phyloP scores from a whole-genome alignment of 129 eudicot genomes.

The Pittosporum tobira region DNA sequence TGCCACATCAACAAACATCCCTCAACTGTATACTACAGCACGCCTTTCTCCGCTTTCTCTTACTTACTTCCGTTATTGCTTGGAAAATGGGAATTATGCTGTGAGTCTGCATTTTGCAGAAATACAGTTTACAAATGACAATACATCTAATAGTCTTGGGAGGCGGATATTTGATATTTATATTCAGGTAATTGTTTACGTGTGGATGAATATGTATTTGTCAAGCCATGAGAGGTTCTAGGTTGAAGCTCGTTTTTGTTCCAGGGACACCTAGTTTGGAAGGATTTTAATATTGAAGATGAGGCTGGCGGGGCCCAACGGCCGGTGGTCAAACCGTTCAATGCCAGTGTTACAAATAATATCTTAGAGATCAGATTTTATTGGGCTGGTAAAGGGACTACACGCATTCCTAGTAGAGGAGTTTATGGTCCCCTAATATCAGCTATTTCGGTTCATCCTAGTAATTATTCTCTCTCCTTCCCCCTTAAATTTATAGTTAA shows the following conservation, averaged over 20 bases:
- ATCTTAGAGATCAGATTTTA: slow-evolving; percentile 72
- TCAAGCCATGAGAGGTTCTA: slow-evolving; percentile 1
- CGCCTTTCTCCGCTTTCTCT: slow-evolving; percentile 78
- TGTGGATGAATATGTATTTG: not conserved
- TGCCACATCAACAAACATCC: slow-evolving; percentile 32
- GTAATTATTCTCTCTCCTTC: slow-evolving; percentile 26
- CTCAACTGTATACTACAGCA: slow-evolving; percentile 54
- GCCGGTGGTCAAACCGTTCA: slow-evolving; percentile 35
- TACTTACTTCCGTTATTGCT: slow-evolving; percentile 70
- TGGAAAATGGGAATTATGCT: slow-evolving; percentile 71
- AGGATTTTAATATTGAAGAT: slow-evolving; percentile 55
- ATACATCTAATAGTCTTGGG: slow-evolving; percentile 54
- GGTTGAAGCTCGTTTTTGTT: slow-evolving; percentile 7
- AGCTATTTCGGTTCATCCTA: slow-evolving; percentile 71
- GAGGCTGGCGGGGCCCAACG: slow-evolving; percentile 49
- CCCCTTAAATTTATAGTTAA: not conserved
- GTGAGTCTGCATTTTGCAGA: slow-evolving; percentile 79
- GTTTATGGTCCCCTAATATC: slow-evolving; percentile 86
- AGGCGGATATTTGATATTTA: slow-evolving; percentile 71
- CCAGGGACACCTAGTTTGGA: slow-evolving; percentile 46
- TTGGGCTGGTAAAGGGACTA: slow-evolving; percentile 87
- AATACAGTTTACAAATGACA: slow-evolving; percentile 52
- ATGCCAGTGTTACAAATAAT: slow-evolving; percentile 41
- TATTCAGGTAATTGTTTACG: slow-evolving; percentile 55
- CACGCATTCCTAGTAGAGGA: slow-evolving; percentile 75